Evolutionary conservation across 192 early-diverging fungal species (phyloP), one percentile per base, ranked within the genome.

Genomic region (Cladochytrium replicatum): DNA sequence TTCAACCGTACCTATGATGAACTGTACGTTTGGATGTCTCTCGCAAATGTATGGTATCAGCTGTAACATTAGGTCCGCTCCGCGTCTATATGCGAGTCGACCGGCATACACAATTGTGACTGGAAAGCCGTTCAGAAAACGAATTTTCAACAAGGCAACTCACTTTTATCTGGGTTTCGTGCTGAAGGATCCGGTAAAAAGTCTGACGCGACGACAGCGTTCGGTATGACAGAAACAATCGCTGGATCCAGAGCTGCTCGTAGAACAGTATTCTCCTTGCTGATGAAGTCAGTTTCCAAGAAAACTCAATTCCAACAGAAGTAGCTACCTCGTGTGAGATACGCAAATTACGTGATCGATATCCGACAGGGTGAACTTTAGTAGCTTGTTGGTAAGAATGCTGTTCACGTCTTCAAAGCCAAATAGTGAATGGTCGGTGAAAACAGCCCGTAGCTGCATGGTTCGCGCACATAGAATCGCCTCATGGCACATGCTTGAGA

Each of bases 211-310:
- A 99, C 87, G 11, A 99, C 84, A 28, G 93, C 93, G 68, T 99
- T 99, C 11, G 95, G 95, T 39, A 99, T 93, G 19, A 94, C 93
- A 2, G 87, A 90, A 3, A 99, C 95, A 49, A 81, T 78, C 47
- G 74, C 66, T 6, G 95, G 95, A 30, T 88, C 83, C 17, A 99
- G 72, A 4, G 86, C 82, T 1, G 91, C 95, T 15, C 95, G 72
- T 23, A 99, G 64, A 6, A 99, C 95, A 1, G 95, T 99, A 66
- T 99, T 99, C 65, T 97, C 95, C 66, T 96, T 99, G 72, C 93
- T 93, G 50, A 27, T 1, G 31, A 13, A 11, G 29, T 29, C 8
- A 26, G 34, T 27, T 8, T 32, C 40, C 25, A 28, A 25, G 17
- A 17, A 31, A 22, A 43, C 8, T 32, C 29, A 1, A 15, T 55